Conservation (phyloP, 2,329 filamentous ascomycete species). For the Monilinia vaccinii-corymbosi region DNA sequence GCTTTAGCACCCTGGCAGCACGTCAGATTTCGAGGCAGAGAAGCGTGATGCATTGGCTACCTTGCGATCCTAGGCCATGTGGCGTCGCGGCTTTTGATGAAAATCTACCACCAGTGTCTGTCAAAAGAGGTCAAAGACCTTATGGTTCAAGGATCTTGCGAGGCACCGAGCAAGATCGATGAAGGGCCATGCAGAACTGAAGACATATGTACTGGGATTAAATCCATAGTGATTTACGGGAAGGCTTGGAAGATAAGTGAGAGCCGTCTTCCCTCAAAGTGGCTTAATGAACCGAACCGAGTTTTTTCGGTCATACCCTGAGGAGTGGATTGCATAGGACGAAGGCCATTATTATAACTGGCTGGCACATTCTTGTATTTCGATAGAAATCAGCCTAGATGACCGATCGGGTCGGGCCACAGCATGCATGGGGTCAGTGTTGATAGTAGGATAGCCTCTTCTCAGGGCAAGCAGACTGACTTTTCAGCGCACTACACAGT, state of each 20-base stretch:
- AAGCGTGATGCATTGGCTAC: background rate
- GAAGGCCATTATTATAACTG: background rate
- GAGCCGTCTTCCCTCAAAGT: background rate
- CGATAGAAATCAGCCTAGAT: background rate
- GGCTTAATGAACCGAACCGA: conserved; percentile 1
- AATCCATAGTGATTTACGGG: conserved; percentile 10
- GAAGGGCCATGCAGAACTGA: conserved; percentile 7
- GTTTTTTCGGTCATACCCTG: background rate
- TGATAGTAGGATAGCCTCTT: background rate
- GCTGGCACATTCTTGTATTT: background rate
- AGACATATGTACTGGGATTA: background rate
- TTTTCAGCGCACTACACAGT: background rate
- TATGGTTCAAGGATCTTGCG: conserved; percentile 25
- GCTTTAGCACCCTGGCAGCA: background rate
- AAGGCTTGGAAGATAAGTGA: conserved; percentile 8
- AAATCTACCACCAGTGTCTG: conserved; percentile 6
- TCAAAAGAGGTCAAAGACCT: conserved; percentile 24
- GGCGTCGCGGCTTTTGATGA: conserved; percentile 18
- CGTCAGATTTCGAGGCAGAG: conserved; percentile 1
- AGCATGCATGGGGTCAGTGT: background rate
- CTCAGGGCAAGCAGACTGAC: background rate
- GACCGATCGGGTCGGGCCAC: background rate
- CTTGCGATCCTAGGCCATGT: conserved; percentile 14
- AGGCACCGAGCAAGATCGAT: conserved; percentile 24
- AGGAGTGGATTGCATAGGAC: background rate